Percentiles rank a stretch among this genome's conserved stretches.
These are phyloP conservation scores for Tolypocladium nubicola DNA, from an alignment of 2,329 filamentous ascomycete genomes.

Conservation along the genomic window DNA sequence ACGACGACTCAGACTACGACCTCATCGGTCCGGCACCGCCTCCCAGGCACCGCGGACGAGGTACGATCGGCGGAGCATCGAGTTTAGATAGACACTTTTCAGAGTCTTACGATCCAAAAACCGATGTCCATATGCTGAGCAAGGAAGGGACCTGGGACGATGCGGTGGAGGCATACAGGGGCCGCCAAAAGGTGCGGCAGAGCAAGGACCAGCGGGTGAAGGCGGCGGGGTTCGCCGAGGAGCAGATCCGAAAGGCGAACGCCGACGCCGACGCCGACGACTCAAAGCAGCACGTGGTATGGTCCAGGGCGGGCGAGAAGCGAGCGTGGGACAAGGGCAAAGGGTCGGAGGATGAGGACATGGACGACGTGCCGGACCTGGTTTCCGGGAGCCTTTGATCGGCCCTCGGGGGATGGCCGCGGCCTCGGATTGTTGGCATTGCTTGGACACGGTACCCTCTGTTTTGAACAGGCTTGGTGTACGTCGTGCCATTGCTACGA, in stretches of 20 bases:
- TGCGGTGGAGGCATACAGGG: constrained; percentile 65
- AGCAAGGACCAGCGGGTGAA: constrained; percentile 67
- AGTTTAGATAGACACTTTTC: constrained; percentile 77
- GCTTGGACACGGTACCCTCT: background rate
- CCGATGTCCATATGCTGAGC: constrained; percentile 41
- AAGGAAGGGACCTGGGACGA: constrained; percentile 63
- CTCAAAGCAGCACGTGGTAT: constrained; percentile 56
- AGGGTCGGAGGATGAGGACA: constrained; percentile 6
- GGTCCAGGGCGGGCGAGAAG: constrained; percentile 58
- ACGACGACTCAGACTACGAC: constrained; percentile 54
- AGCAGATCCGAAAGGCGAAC: constrained; percentile 53
- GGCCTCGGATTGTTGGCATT: background rate
- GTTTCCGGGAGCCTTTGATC: constrained; percentile 6
- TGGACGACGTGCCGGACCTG: constrained; percentile 1
- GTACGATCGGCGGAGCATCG: constrained; percentile 47
- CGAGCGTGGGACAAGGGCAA: constrained; percentile 53
- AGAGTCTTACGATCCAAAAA: constrained; percentile 45
- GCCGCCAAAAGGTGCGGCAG: constrained; percentile 68
- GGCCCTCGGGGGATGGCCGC: background rate
- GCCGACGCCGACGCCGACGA: constrained; percentile 48
- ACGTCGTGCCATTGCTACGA: background rate
- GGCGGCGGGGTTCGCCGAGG: constrained; percentile 68
- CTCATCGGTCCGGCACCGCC: constrained; percentile 65
- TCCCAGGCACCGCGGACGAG: constrained; percentile 52
- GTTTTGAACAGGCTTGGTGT: background rate